These are phyloP conservation scores for Pleurotus salmoneostramineus DNA, from an alignment of 768 basidiomycete genomes.

Conservation along the genomic window DNA sequence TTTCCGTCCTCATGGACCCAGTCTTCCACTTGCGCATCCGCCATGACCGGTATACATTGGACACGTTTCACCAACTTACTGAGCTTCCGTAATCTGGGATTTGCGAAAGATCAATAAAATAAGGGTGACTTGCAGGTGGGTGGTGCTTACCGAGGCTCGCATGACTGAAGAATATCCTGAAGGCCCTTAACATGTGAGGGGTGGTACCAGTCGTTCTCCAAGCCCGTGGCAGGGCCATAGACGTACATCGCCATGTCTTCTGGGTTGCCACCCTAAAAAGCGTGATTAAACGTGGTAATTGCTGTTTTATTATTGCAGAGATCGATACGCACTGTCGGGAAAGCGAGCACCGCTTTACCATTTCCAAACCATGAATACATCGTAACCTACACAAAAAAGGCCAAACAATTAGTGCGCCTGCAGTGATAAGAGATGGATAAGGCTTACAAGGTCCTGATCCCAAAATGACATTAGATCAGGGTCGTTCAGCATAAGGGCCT, in stretches of 20 bases:
- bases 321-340: slow-evolving; percentile 23
- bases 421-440: not conserved
- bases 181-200: slow-evolving; percentile 27
- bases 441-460: slow-evolving; percentile 19
- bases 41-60: slow-evolving; percentile 31
- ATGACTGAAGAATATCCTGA: slow-evolving; percentile 19
- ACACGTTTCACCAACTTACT: slow-evolving; percentile 28
- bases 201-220: slow-evolving; percentile 24
- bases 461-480: slow-evolving; percentile 30
- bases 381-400: slow-evolving; percentile 15
- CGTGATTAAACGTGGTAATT: not conserved
- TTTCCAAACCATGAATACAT: slow-evolving; percentile 34
- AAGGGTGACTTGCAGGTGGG: not conserved
- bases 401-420: not conserved
- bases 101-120: not conserved
- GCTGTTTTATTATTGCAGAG: not conserved
- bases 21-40: slow-evolving; percentile 38
- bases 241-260: slow-evolving; percentile 25
- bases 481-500: slow-evolving; percentile 34
- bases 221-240: slow-evolving; percentile 25
- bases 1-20: slow-evolving; percentile 46
- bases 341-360: slow-evolving; percentile 21
- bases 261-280: slow-evolving; percentile 28
- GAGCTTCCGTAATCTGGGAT: slow-evolving; percentile 31
- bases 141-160: slow-evolving; percentile 32